A percentile compares a stretch with the other conserved stretches of the same genome.
Conservation (phyloP, 2,329 filamentous ascomycete genomes). For the Cytospora mali region DNA sequence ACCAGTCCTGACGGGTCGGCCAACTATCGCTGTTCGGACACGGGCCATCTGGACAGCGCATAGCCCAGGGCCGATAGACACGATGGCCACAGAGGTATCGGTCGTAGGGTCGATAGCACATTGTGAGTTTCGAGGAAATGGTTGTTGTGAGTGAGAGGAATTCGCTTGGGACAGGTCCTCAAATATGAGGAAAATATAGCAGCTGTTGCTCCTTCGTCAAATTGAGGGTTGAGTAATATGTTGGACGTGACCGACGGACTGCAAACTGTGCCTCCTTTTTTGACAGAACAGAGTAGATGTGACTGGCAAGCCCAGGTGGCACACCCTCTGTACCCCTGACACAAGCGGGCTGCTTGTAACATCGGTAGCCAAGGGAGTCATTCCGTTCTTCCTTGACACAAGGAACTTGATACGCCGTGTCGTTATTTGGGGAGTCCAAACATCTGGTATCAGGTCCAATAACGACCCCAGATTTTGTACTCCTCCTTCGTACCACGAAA, state of each 20-base stretch:
- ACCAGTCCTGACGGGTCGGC: slow-evolving; percentile 12
- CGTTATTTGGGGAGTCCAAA: not conserved
- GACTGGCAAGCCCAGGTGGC: not conserved
- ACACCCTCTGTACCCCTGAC: not conserved
- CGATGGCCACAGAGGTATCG: slow-evolving; percentile 11
- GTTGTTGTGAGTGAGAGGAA: not conserved
- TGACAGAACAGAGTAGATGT: not conserved
- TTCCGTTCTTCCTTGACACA: not conserved
- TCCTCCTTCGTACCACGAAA: slow-evolving; percentile 73
- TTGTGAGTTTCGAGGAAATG: not conserved
- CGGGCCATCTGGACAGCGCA: not conserved
- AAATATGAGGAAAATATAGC: not conserved
- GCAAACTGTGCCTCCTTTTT: not conserved
- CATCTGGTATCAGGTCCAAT: slow-evolving; percentile 63
- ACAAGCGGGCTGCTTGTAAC: not conserved
- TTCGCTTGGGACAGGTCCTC: not conserved
- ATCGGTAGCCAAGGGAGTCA: not conserved
- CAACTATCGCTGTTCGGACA: slow-evolving; percentile 4
- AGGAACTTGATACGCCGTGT: not conserved
- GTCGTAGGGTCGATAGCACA: slow-evolving; percentile 17
- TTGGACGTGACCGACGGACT: not conserved
- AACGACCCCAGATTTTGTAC: slow-evolving; percentile 71
- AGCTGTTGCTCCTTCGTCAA: too few relatives aligned
- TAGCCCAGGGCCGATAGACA: slow-evolving; percentile 2
- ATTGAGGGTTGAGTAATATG: not conserved